Base-by-base conservation (phyloP, 1,284 basidiomycete species). In the Marasmius oreades region DNA sequence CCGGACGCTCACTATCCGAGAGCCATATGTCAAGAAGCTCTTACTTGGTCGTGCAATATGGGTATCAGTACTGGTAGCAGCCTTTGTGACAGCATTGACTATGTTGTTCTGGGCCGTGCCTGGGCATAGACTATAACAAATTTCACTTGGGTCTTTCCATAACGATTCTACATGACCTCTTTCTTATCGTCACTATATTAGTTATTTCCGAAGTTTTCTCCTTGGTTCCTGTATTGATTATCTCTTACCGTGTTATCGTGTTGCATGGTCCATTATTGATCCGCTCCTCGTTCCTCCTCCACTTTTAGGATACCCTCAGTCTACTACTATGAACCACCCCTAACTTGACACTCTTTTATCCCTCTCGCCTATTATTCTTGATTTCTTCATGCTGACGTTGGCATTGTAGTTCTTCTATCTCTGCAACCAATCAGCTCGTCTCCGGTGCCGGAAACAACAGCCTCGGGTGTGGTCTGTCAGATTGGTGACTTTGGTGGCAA, bases 71-170 rank as follows among this genome's bases (percentile, higher is more conserved):
- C 78, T 95, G 37, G 86, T 92, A 36, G 78, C 82, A 2, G 73
- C 82, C 42, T 82, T 90, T 62, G 82, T 86, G 52, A 82, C 86
- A 2, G 86, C 84, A n/a, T 74, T 95, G 59, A 93, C 92, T 4
- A 77, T 95, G 65, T 72, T 96, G 55, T 95, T 96, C 77, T 92
- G 92, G 86, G 91, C 91, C 47, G 93, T 96, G 31, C 94, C 93
- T 1, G 94, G 93, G 3, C 89, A 95, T 71, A 79, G 91, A 55
- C 78, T 95, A 64, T 93, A 70, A 69, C 33, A 18, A 20, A 12
- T 3, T 12, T 31, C 20, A 20, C 5, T 22, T 18, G 22, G 12
- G 22, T n/a, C 18, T 10, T 20, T 24, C 23, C 39, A 24, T 26
- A 16, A 43, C 43, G 26, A 44, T 16, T 24, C 39, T 44, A 44